Evolutionary conservation across 768 basidiomycete genomes (phyloP).

Genomic region (Macrocybe gigantea): DNA sequence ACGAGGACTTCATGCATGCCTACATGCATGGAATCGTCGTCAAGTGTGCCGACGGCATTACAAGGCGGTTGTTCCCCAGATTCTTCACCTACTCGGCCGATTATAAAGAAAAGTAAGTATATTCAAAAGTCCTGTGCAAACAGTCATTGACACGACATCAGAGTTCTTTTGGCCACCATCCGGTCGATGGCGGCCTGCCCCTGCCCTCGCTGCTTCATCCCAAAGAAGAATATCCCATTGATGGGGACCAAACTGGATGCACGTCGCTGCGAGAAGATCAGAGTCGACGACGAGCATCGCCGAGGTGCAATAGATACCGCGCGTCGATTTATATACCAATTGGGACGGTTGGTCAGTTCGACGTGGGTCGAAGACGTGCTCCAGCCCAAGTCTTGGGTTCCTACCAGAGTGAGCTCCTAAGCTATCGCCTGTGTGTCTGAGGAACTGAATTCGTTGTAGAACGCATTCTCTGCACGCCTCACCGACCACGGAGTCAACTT

Average conservation of each 20-base stretch:
- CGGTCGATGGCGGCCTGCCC: conserved; percentile 12
- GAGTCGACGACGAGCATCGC: conserved; percentile 3
- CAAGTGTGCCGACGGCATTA: conserved; percentile 20
- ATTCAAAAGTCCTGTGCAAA: conserved; percentile 6
- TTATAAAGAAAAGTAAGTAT: conserved; percentile 28
- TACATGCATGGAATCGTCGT: conserved; percentile 23
- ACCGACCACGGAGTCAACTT: conserved; percentile 3
- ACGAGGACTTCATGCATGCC: conserved; percentile 19
- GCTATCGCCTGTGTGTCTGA: background rate
- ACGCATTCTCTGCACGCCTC: conserved; percentile 23
- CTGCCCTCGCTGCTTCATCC: conserved; percentile 12
- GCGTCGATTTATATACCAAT: conserved; percentile 20
- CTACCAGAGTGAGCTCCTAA: conserved; percentile 16
- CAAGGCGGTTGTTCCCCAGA: conserved; percentile 21
- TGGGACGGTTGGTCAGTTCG: conserved; percentile 17
- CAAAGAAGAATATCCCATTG: conserved; percentile 1
- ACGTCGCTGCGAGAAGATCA: background rate
- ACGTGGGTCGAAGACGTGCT: conserved; percentile 18
- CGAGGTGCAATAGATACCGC: conserved; percentile 9
- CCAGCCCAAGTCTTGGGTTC: conserved; percentile 21
- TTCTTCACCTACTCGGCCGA: conserved; percentile 29
- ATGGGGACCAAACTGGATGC: conserved; percentile 7
- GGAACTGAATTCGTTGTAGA: conserved; percentile 16
- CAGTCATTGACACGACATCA: background rate
- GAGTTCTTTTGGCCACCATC: conserved; percentile 15